Conservation (phyloP, 2,329 filamentous ascomycete genomes). For the Calonectria honghensis region DNA sequence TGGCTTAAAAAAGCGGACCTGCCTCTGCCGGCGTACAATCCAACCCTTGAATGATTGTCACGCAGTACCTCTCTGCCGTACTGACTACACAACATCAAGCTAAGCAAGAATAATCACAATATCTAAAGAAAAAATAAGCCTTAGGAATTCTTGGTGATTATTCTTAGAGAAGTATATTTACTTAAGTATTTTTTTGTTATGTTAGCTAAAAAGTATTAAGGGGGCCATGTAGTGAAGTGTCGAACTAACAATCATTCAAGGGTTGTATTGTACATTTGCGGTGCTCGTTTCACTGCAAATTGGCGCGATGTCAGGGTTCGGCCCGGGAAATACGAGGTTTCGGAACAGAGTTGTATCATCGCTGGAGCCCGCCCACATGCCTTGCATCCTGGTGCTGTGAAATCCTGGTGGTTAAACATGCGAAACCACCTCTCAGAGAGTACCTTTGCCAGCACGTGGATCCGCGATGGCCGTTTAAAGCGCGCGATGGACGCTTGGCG, state of each 20-base stretch:
- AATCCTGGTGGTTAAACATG: background rate
- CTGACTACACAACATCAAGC: too few relatives aligned
- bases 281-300: background rate
- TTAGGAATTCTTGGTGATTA: too few relatives aligned
- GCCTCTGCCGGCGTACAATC: background rate
- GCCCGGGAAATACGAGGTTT: conserved; percentile 7
- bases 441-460: conserved; percentile 5
- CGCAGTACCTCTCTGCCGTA: too few relatives aligned
- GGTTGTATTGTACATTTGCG: background rate
- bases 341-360: background rate
- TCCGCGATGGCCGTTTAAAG: background rate
- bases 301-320: background rate
- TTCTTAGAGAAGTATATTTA: too few relatives aligned
- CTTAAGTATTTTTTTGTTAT: too few relatives aligned
- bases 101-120: too few relatives aligned
- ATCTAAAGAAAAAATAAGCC: too few relatives aligned
- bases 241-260: too few relatives aligned
- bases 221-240: too few relatives aligned
- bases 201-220: too few relatives aligned
- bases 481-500: background rate
- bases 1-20: background rate
- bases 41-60: too few relatives aligned
- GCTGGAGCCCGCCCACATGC: background rate
- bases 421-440: background rate
- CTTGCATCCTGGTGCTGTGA: background rate